phyloP scores from a whole-genome alignment of 2,329 filamentous ascomycete species.

The Nemania sp. region DNA sequence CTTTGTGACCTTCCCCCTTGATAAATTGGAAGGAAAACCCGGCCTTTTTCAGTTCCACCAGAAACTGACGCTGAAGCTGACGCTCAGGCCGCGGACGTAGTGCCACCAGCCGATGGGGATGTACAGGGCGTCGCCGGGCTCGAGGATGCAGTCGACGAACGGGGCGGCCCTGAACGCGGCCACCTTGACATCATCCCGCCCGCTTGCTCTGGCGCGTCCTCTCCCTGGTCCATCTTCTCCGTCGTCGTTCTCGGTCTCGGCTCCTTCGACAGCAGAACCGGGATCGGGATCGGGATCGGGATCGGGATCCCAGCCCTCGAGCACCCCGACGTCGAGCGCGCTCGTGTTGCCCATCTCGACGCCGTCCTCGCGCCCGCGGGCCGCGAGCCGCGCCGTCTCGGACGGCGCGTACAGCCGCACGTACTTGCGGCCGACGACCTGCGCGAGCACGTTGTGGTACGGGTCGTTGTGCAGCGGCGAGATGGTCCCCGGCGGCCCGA shows the following conservation, averaged over 20 bases:
- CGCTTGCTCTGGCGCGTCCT: neutral
- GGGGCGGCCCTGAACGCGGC: conserved; percentile 59
- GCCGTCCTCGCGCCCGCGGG: conserved; percentile 66
- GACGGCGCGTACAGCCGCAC: conserved; percentile 81
- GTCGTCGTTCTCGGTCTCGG: conserved; percentile 3
- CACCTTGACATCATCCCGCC: conserved; percentile 41
- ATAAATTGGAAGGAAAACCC: too few relatives aligned
- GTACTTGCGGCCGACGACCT: conserved; percentile 90
- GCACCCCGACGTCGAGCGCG: conserved; percentile 71
- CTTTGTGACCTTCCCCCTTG: too few relatives aligned
- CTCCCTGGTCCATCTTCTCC: neutral
- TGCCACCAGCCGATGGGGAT: conserved; percentile 98
- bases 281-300: neutral
- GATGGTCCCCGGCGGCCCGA: conserved; percentile 85
- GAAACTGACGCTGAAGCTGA: conserved; percentile 94
- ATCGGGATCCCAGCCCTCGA: conserved; percentile 64
- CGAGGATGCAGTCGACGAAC: conserved; percentile 78
- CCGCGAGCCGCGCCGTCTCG: conserved; percentile 62
- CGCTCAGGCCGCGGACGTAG: conserved; percentile 82
- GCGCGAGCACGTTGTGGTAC: conserved; percentile 89
- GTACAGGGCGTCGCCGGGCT: conserved; percentile 82
- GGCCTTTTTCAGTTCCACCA: conserved; percentile 75
- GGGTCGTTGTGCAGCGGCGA: conserved; percentile 93
- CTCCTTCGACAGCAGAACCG: neutral
- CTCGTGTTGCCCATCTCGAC: conserved; percentile 96